Evolutionary conservation across 345 rosid genomes (phyloP).

Genomic region (Gossypium raimondii): DNA sequence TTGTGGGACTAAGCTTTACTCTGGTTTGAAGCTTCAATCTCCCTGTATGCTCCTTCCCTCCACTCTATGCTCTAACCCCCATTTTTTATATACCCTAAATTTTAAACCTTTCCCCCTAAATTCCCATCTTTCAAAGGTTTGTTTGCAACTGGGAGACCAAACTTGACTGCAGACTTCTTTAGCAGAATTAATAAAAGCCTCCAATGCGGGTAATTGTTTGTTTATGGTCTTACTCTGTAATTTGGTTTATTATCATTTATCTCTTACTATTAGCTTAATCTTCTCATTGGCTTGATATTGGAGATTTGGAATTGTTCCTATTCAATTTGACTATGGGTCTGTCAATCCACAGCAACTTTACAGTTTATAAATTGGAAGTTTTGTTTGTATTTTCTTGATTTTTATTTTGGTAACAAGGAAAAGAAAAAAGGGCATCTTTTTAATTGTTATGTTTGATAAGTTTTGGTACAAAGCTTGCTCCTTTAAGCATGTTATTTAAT

Average conservation of each 20-base stretch:
- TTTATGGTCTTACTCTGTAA: neutral
- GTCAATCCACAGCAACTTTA: neutral
- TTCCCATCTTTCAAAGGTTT: conserved; percentile 30
- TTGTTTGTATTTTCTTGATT: neutral
- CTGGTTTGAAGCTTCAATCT: conserved; percentile 71
- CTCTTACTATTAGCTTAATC: neutral
- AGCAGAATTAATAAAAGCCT: conserved; percentile 61
- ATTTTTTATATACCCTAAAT: neutral
- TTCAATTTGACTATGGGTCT: neutral
- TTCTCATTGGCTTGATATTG: neutral
- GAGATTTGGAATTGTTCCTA: neutral
- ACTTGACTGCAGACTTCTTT: conserved; percentile 60
- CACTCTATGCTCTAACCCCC: neutral
- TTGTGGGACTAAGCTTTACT: conserved; percentile 55
- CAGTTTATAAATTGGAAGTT: neutral
- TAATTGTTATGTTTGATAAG: neutral
- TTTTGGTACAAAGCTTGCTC: neutral
- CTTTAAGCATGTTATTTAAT: neutral
- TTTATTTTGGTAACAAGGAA: neutral
- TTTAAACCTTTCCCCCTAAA: neutral
- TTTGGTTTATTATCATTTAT: neutral
- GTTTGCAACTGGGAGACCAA: conserved; percentile 46
- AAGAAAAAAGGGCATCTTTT: neutral
- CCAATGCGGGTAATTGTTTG: conserved; percentile 46
- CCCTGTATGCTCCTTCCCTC: conserved; percentile 39